A percentile compares a stretch with the other conserved stretches of the same genome.
Evolutionary conservation across 495 filamentous ascomycete species (phyloP).

Genomic region (Saxispiralis lemnorum): DNA sequence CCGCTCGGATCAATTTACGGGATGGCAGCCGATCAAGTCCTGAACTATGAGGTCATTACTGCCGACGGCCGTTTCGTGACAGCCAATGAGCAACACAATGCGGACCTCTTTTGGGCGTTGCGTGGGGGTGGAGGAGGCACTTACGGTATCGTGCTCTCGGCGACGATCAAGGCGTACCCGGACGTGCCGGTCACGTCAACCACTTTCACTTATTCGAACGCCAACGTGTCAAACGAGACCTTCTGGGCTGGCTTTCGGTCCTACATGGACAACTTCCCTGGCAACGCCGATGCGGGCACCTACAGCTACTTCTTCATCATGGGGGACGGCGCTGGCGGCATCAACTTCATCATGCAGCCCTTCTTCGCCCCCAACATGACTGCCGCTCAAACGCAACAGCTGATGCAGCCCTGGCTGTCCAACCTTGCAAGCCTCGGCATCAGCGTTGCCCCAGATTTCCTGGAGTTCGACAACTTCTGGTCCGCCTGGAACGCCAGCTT

Average conservation of each 20-base stretch:
- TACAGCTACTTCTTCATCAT: too few species aligned
- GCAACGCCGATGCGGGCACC: too few species aligned
- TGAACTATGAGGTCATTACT: conserved; percentile 3
- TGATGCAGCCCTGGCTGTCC: too few species aligned
- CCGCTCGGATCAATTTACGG: conserved; percentile 1
- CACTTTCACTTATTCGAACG: too few species aligned
- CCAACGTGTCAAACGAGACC: too few species aligned
- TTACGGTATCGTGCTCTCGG: conserved; percentile 2
- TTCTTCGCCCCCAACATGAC: too few species aligned
- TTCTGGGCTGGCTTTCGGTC: too few species aligned
- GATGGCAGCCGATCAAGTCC: conserved; percentile 4
- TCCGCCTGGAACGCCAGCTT: neutral
- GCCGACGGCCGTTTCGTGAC: conserved; percentile 3
- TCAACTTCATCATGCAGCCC: too few species aligned
- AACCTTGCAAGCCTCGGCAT: neutral
- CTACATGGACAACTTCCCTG: neutral
- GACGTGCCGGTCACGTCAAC: neutral
- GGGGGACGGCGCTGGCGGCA: too few species aligned
- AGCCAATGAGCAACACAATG: neutral
- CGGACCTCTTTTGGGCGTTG: conserved; percentile 11
- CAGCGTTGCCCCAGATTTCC: neutral
- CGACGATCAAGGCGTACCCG: neutral
- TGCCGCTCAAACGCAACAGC: too few species aligned
- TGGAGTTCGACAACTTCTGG: neutral
- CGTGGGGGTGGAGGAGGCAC: conserved; percentile 4